Evolutionary conservation across 768 basidiomycete genomes (phyloP).

Genomic region (Peribolospora kevripleyi): DNA sequence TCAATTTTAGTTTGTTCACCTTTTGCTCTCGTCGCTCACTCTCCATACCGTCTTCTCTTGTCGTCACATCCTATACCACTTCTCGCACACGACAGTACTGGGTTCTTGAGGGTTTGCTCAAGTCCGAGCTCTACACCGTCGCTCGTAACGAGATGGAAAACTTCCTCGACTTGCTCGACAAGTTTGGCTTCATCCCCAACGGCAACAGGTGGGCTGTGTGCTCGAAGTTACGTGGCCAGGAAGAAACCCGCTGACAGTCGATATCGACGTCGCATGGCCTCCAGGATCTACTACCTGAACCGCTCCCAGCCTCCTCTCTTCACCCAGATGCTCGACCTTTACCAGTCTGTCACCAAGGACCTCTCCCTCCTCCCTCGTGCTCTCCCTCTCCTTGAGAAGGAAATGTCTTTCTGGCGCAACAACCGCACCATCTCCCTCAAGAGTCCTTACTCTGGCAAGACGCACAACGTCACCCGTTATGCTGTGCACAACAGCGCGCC

Average conservation of each 20-base stretch:
- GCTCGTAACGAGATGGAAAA: constrained; percentile 61
- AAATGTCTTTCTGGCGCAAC: constrained; percentile 56
- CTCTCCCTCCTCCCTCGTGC: constrained; percentile 49
- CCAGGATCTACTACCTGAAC: constrained; percentile 55
- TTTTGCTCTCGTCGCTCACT: neutral
- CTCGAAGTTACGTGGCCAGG: neutral
- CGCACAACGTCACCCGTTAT: constrained; percentile 44
- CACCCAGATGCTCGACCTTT: constrained; percentile 61
- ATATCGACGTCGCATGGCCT: neutral
- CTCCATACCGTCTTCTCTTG: constrained; percentile 25
- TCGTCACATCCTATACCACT: neutral
- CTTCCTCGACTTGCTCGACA: constrained; percentile 78
- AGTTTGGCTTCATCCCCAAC: constrained; percentile 77
- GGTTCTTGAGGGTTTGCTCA: constrained; percentile 66
- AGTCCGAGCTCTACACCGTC: constrained; percentile 46
- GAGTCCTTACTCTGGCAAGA: constrained; percentile 21
- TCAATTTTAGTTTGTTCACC: neutral
- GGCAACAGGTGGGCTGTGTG: constrained; percentile 35
- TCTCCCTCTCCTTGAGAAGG: constrained; percentile 65
- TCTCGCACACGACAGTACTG: constrained; percentile 36
- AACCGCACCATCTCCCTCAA: constrained; percentile 34
- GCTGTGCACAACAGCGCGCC: constrained; percentile 62
- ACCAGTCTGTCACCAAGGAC: constrained; percentile 48
- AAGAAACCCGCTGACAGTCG: neutral
- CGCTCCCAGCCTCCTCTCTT: constrained; percentile 37